Percentiles rank a stretch among this genome's conserved stretches.
phyloP scores from a whole-genome alignment of 2,329 filamentous ascomycete genomes.

The Bertia moriformis region DNA sequence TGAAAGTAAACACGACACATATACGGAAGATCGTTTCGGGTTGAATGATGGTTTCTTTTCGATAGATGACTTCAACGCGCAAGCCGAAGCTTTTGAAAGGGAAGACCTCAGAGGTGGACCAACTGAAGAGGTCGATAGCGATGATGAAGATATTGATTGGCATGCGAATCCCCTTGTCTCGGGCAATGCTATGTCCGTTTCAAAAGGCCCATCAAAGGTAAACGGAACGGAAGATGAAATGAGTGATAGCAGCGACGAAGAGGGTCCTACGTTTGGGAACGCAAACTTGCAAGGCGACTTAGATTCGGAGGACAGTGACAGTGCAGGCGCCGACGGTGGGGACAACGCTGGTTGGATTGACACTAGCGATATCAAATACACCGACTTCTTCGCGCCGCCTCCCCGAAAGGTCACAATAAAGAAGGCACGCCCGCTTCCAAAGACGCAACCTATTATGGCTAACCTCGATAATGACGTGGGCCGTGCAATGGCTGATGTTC shows the following conservation, averaged over 20 bases:
- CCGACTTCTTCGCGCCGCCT: constrained; percentile 51
- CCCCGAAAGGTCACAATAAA: constrained; percentile 38
- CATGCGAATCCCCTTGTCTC: constrained; percentile 32
- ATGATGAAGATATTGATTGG: constrained; percentile 51
- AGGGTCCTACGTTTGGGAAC: constrained; percentile 45
- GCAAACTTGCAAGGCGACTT: constrained; percentile 29
- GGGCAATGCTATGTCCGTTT: constrained; percentile 25
- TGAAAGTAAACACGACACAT: constrained; percentile 9
- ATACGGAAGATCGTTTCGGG: constrained; percentile 37
- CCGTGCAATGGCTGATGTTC: constrained; percentile 43
- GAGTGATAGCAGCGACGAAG: constrained; percentile 20
- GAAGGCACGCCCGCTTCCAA: constrained; percentile 13
- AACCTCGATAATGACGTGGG: constrained; percentile 33
- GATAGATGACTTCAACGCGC: constrained; percentile 53
- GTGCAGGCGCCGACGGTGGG: background rate
- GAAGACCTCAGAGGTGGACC: constrained; percentile 37
- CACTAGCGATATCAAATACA: constrained; percentile 47
- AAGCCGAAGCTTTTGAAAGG: constrained; percentile 45
- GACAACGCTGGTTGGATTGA: background rate
- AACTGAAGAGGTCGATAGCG: constrained; percentile 32
- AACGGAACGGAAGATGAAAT: background rate
- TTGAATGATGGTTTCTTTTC: constrained; percentile 57
- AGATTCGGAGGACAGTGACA: background rate
- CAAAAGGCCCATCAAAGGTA: no score
- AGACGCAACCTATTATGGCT: constrained; percentile 24